Conservation (phyloP, 2,329 filamentous ascomycete genomes). For the Colletotrichum melonis region DNA sequence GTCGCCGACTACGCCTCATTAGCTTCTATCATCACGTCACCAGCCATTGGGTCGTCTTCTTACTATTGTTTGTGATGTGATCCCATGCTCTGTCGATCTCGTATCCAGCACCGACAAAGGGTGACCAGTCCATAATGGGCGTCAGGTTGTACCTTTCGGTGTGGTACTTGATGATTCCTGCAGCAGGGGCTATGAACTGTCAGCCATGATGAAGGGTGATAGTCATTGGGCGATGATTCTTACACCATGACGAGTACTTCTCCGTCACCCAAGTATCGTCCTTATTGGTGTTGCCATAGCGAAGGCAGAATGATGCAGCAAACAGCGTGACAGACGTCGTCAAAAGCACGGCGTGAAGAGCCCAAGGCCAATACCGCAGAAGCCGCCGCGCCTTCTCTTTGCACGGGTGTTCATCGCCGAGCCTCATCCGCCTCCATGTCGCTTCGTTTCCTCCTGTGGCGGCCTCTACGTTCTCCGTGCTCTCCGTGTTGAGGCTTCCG, state of each 20-base stretch:
- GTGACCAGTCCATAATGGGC: constrained; percentile 54
- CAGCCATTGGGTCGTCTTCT: constrained; percentile 22
- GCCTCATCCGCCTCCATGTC: constrained; percentile 33
- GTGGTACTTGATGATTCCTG: constrained; percentile 59
- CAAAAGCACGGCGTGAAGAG: constrained; percentile 52
- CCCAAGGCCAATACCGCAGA: constrained; percentile 51
- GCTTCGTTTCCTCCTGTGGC: not conserved
- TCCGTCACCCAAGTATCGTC: constrained; percentile 48
- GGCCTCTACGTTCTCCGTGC: constrained; percentile 12
- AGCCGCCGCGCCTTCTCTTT: constrained; percentile 36
- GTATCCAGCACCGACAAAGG: constrained; percentile 66
- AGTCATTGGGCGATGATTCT: constrained; percentile 36
- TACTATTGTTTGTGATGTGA: constrained; percentile 59
- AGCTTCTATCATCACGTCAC: constrained; percentile 29
- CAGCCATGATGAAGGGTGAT: not conserved
- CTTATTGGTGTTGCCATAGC: constrained; percentile 44
- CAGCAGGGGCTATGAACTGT: constrained; percentile 55
- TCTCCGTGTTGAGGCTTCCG: constrained; percentile 32
- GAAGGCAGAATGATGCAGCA: constrained; percentile 51
- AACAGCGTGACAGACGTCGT: constrained; percentile 54
- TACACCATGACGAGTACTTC: constrained; percentile 59
- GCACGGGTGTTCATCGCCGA: constrained; percentile 41
- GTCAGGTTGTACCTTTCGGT: constrained; percentile 61
- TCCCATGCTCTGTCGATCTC: constrained; percentile 70
- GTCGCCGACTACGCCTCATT: constrained; percentile 61